Conservation (phyloP, 768 basidiomycete genomes). For the Naematelia aurantialba region DNA sequence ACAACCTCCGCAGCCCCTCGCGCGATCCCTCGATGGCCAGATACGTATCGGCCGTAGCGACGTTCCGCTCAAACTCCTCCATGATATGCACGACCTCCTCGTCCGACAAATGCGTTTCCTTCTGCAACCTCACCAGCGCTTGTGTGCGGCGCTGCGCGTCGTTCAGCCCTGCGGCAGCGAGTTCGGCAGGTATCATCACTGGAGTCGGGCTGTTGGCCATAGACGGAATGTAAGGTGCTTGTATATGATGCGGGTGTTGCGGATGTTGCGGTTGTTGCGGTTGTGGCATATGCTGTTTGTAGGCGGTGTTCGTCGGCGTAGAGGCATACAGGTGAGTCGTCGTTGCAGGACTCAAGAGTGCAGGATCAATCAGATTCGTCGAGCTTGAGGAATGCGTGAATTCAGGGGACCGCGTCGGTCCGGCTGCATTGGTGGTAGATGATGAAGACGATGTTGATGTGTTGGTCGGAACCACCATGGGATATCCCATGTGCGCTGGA, state of each 20-base stretch:
- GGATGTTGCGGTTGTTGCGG: slow-evolving; percentile 13
- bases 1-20: slow-evolving; percentile 27
- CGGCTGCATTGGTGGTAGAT: slow-evolving; percentile 1
- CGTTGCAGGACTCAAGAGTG: slow-evolving; percentile 3
- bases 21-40: slow-evolving; percentile 23
- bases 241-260: slow-evolving; percentile 6
- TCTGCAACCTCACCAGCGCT: slow-evolving; percentile 26
- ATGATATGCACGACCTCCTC: slow-evolving; percentile 39
- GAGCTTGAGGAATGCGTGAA: slow-evolving; percentile 7
- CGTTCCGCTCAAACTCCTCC: slow-evolving; percentile 31
- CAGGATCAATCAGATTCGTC: background rate
- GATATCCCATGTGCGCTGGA: no score
- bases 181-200: slow-evolving; percentile 4
- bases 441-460: slow-evolving; percentile 1
- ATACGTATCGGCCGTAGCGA: slow-evolving; percentile 33
- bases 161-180: slow-evolving; percentile 10
- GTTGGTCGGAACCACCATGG: background rate
- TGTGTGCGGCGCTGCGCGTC: slow-evolving; percentile 34
- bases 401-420: slow-evolving; percentile 1
- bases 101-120: slow-evolving; percentile 24
- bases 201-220: background rate
- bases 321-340: background rate
- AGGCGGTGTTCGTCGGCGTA: background rate
- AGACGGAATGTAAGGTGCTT: slow-evolving; percentile 1
- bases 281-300: slow-evolving; percentile 9